These are phyloP conservation scores for Aegilops speltoides DNA, from an alignment of 176 grass and related monocot species.

Conservation along the genomic window DNA sequence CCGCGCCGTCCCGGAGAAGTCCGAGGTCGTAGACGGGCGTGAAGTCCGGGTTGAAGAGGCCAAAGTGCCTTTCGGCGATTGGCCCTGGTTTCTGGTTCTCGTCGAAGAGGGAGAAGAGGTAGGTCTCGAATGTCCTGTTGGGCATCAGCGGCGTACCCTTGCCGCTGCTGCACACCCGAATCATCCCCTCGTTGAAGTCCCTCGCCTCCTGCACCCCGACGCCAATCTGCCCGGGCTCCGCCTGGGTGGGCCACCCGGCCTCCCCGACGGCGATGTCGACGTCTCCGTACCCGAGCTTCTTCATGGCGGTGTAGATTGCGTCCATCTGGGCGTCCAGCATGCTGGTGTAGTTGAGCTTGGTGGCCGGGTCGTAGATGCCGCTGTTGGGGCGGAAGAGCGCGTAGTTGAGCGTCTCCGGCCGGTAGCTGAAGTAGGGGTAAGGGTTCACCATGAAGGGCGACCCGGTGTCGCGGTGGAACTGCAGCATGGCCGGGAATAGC, in stretches of 20 bases:
- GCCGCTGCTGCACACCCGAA: slow-evolving; percentile 47
- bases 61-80: slow-evolving; percentile 72
- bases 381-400: slow-evolving; percentile 63
- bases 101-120: slow-evolving; percentile 83
- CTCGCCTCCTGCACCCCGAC: slow-evolving; percentile 63
- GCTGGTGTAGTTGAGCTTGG: slow-evolving; percentile 79
- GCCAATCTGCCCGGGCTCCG: slow-evolving; percentile 58
- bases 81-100: slow-evolving; percentile 79
- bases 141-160: slow-evolving; percentile 78
- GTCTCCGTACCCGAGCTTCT: slow-evolving; percentile 50
- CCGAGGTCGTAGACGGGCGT: slow-evolving; percentile 75
- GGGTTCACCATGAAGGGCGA: slow-evolving; percentile 78
- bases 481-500: slow-evolving; percentile 72
- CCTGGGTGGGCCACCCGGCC: slow-evolving; percentile 76
- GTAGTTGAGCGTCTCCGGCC: slow-evolving; percentile 46
- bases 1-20: slow-evolving; percentile 38
- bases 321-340: slow-evolving; percentile 89
- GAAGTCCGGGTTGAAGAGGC: slow-evolving; percentile 66
- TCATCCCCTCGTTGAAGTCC: slow-evolving; percentile 73
- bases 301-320: slow-evolving; percentile 74
- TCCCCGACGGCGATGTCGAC: slow-evolving; percentile 77
- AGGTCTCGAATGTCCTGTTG: slow-evolving; percentile 58
- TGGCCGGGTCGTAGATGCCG: slow-evolving; percentile 54
- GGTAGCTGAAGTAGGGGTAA: slow-evolving; percentile 94
- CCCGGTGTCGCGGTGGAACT: slow-evolving; percentile 51